Conservation (phyloP, 306 rosid species). For the Lathyrus tuberosus region DNA sequence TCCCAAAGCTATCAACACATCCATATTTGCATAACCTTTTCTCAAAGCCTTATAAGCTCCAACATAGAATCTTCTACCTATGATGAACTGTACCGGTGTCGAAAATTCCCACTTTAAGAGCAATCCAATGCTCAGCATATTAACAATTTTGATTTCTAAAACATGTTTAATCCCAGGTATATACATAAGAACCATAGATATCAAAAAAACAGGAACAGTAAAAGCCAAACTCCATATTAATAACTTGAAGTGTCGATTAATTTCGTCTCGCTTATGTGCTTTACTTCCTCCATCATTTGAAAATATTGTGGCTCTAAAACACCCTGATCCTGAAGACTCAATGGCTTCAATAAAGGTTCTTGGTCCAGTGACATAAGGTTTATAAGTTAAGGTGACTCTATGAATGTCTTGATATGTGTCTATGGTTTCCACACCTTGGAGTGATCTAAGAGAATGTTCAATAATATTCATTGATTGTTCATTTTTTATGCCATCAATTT, state of each 20-base stretch:
- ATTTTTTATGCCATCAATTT: slow-evolving; percentile 55
- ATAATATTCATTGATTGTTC: slow-evolving; percentile 47
- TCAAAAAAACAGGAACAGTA: slow-evolving; percentile 72
- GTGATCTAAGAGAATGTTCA: slow-evolving; percentile 47
- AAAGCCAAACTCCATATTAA: slow-evolving; percentile 57
- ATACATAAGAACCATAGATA: slow-evolving; percentile 83
- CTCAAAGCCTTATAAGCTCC: slow-evolving; percentile 73
- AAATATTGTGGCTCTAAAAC: slow-evolving; percentile 63
- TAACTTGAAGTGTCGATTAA: slow-evolving; percentile 50
- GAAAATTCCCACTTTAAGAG: slow-evolving; percentile 68
- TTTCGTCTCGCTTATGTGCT: slow-evolving; percentile 54
- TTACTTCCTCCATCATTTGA: slow-evolving; percentile 58
- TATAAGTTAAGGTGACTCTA: slow-evolving; percentile 67
- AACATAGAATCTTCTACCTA: slow-evolving; percentile 71
- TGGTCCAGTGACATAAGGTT: slow-evolving; percentile 67
- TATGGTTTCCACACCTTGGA: slow-evolving; percentile 62
- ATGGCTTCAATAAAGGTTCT: slow-evolving; percentile 70
- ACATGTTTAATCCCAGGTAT: slow-evolving; percentile 58
- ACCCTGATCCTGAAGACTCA: slow-evolving; percentile 65
- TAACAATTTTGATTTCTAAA: slow-evolving; percentile 59
- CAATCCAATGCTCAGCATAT: slow-evolving; percentile 66
- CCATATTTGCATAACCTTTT: slow-evolving; percentile 79
- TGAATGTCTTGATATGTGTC: slow-evolving; percentile 33
- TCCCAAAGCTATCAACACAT: slow-evolving; percentile 78
- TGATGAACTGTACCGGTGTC: slow-evolving; percentile 73